phyloP scores from a whole-genome alignment of 306 rosid species.

The Quercus agrifolia region DNA sequence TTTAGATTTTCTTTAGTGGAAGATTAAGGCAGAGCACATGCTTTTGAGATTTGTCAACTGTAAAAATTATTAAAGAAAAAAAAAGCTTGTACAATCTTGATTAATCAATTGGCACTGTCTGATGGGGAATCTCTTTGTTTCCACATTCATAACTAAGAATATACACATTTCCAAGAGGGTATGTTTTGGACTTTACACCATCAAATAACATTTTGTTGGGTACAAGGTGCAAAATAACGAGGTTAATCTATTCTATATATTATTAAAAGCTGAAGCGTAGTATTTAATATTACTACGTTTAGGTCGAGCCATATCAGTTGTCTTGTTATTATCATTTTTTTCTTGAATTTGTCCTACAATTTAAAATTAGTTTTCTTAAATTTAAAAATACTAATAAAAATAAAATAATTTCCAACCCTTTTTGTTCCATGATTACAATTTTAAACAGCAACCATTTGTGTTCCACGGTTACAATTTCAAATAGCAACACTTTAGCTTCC shows the following conservation, averaged over 20 bases:
- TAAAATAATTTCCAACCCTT: too few relatives aligned
- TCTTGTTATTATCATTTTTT: too few relatives aligned
- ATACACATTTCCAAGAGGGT: neutral
- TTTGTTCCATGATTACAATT: too few relatives aligned
- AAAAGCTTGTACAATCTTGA: neutral
- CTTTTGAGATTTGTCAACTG: conserved; percentile 32
- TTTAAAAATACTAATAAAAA: too few relatives aligned
- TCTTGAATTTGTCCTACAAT: too few relatives aligned
- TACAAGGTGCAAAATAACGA: neutral
- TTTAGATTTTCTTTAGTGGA: neutral
- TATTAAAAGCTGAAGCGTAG: too few relatives aligned
- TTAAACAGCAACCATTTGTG: too few relatives aligned
- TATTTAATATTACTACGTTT: too few relatives aligned
- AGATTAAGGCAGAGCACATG: conserved; percentile 30
- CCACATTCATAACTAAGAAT: neutral
- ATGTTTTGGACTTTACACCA: conserved; percentile 2
- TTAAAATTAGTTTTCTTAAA: too few relatives aligned
- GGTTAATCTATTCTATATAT: too few relatives aligned
- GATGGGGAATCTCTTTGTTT: conserved; percentile 14
- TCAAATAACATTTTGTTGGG: neutral
- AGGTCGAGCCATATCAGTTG: rapidly evolving
- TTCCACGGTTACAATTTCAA: too few relatives aligned
- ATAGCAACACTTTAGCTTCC: too few relatives aligned
- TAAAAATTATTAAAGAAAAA: neutral
- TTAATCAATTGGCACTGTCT: conserved; percentile 7